Evolutionary conservation across 805 yeast genomes (phyloP).

Genomic region (Ogataea corticis): DNA sequence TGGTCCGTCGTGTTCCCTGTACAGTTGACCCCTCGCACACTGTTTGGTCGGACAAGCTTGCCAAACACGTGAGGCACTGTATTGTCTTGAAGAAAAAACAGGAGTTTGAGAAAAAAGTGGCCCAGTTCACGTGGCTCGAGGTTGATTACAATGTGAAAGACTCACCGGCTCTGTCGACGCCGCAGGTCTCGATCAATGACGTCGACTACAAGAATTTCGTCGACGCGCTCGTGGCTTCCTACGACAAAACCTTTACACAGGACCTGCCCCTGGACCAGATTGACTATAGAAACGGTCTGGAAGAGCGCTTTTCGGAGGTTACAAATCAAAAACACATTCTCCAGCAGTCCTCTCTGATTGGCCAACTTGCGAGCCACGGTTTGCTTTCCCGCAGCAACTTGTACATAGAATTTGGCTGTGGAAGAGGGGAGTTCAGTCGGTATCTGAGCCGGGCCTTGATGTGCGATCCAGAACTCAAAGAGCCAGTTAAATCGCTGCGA

Average conservation of each 20-base stretch:
- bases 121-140: constrained; percentile 44
- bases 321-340: constrained; percentile 70
- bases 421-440: constrained; percentile 80
- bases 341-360: constrained; percentile 81
- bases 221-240: constrained; percentile 10
- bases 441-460: constrained; percentile 46
- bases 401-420: constrained; percentile 86
- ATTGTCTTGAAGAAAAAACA: constrained; percentile 40
- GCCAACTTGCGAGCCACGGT: constrained; percentile 50
- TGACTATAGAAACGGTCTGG: constrained; percentile 35
- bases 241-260: constrained; percentile 13
- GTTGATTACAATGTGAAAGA: constrained; percentile 46
- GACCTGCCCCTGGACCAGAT: constrained; percentile 22
- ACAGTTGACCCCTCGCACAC: constrained; percentile 77
- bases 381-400: constrained; percentile 39
- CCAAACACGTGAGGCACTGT: constrained; percentile 63
- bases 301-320: constrained; percentile 47
- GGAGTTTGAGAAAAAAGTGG: constrained; percentile 35
- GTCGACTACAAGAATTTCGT: constrained; percentile 27
- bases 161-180: constrained; percentile 1
- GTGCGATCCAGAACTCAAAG: constrained; percentile 9
- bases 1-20: constrained; percentile 59
- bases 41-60: constrained; percentile 60
- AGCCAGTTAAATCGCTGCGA: constrained; percentile 6
- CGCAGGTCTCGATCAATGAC: constrained; percentile 13